These are phyloP conservation scores for Emmonsia crescens DNA, from an alignment of 2,329 filamentous ascomycete species.

Conservation along the genomic window DNA sequence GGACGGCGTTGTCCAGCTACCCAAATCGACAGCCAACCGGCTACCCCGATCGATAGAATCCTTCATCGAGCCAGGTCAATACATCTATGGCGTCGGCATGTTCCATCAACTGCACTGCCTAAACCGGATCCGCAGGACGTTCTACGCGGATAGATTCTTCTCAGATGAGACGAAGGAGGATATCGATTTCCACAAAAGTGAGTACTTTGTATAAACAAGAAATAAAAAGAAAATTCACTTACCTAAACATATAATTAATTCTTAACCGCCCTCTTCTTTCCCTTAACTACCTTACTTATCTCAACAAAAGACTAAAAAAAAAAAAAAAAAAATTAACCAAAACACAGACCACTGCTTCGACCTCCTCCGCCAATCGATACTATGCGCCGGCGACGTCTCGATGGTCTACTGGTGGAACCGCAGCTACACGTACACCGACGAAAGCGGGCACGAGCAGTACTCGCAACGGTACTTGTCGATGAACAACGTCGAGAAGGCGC, in stretches of 20 bases:
- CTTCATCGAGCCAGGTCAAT: slow-evolving; percentile 5
- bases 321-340: neutral
- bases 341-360: slow-evolving; percentile 12
- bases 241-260: too few relatives aligned
- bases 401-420: slow-evolving; percentile 12
- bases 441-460: slow-evolving; percentile 6
- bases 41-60: slow-evolving; percentile 3
- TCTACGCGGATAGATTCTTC: slow-evolving; percentile 11
- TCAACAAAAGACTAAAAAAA: too few relatives aligned
- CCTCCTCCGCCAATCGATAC: slow-evolving; percentile 12
- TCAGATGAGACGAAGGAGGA: slow-evolving; percentile 7
- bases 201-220: neutral
- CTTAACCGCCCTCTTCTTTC: too few relatives aligned
- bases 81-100: slow-evolving; percentile 10
- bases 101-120: slow-evolving; percentile 12
- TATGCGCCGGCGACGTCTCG: slow-evolving; percentile 10
- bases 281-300: too few relatives aligned
- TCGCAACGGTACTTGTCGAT: slow-evolving; percentile 8
- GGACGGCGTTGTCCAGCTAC: slow-evolving; percentile 7
- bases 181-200: slow-evolving; percentile 11
- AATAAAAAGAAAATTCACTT: too few relatives aligned
- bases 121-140: slow-evolving; percentile 11
- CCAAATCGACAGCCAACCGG: slow-evolving; percentile 1
- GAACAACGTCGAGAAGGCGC: slow-evolving; percentile 4
- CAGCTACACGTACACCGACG: slow-evolving; percentile 8